These are phyloP conservation scores for Typha latifolia DNA, from an alignment of 176 grass and related monocot genomes.

Conservation along the genomic window DNA sequence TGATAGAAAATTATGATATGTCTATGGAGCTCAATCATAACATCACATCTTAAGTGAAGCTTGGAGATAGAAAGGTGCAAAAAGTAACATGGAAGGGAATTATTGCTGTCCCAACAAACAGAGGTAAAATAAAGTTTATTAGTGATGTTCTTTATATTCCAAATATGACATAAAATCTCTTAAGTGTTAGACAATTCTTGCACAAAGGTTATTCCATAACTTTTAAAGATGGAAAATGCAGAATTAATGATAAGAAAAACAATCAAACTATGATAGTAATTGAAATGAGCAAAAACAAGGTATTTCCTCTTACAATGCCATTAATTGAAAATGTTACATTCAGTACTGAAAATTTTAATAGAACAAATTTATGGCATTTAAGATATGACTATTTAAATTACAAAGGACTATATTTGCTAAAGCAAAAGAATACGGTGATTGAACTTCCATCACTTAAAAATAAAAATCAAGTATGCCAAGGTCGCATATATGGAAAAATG, in stretches of 20 bases:
- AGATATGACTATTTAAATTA: no score
- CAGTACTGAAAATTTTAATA: no score
- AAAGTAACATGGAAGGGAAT: background rate
- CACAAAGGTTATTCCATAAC: background rate
- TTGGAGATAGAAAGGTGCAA: background rate
- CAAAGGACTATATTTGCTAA: no score
- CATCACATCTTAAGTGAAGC: background rate
- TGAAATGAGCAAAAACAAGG: no score
- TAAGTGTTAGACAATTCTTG: no score
- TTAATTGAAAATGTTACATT: background rate
- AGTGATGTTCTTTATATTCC: no score
- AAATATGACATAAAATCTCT: no score
- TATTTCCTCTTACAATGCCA: background rate
- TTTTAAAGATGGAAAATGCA: background rate
- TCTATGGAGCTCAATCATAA: background rate
- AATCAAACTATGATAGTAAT: background rate
- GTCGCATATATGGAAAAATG: no score
- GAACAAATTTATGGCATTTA: no score
- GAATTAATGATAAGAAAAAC: background rate
- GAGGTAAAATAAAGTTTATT: background rate
- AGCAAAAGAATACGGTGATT: no score
- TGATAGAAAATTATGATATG: background rate
- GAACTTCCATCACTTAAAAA: no score
- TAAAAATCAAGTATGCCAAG: no score
- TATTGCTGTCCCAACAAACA: background rate